A percentile compares a stretch with the other conserved stretches of the same genome.
phyloP scores from a whole-genome alignment of 345 rosid species.

The Brassica incana region DNA sequence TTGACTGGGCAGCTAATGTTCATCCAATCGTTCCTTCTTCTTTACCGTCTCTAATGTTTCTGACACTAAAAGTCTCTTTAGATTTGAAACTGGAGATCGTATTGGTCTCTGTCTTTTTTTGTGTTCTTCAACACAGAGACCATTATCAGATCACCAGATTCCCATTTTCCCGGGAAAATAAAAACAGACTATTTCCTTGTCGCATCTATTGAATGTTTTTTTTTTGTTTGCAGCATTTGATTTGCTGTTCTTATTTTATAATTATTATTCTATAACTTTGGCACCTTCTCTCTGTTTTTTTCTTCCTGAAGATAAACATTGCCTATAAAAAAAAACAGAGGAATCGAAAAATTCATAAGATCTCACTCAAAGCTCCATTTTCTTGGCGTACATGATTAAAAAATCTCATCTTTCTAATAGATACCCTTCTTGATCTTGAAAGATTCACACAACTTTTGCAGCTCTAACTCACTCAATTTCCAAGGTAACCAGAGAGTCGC shows the following conservation, averaged over 20 bases:
- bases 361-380: neutral
- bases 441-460: neutral
- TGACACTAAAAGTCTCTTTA: neutral
- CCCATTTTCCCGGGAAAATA: conserved; percentile 14
- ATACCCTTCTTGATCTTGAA: conserved; percentile 23
- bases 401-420: conserved; percentile 13
- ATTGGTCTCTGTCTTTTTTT: neutral
- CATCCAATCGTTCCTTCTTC: conserved; percentile 22
- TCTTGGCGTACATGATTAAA: neutral
- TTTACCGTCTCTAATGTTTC: neutral
- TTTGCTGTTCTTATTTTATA: conserved; percentile 23
- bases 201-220: neutral
- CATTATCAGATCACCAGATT: neutral
- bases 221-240: neutral
- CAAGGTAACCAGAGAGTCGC: neutral
- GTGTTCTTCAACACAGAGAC: neutral
- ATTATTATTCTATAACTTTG: conserved; percentile 21
- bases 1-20: conserved; percentile 42
- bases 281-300: conserved; percentile 32
- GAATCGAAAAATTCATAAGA: neutral
- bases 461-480: conserved; percentile 25
- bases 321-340: neutral
- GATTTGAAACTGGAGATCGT: neutral
- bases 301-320: no score
- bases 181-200: conserved; percentile 8